Percentiles rank a stretch among this genome's conserved stretches.
Conservation (phyloP, 805 yeast genomes). For the Aciculoconidium aculeatum region DNA sequence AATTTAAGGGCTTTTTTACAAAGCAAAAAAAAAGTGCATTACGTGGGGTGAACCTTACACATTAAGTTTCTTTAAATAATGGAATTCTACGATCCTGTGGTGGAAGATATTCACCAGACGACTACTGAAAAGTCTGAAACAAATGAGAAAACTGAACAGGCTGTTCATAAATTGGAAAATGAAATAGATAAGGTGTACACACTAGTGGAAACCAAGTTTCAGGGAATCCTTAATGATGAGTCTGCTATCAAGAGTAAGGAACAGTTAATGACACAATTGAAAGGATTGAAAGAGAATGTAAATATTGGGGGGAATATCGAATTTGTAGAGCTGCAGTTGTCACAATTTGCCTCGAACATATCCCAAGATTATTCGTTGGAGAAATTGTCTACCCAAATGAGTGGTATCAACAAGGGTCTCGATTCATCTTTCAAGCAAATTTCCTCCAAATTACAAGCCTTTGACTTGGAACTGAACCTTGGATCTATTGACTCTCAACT, state of each 20-base stretch:
- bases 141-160: slow-evolving; percentile 48
- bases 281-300: slow-evolving; percentile 18
- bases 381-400: slow-evolving; percentile 5
- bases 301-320: slow-evolving; percentile 15
- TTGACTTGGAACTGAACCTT: no score
- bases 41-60: not conserved
- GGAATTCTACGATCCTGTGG: slow-evolving; percentile 30
- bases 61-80: slow-evolving; percentile 10
- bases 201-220: slow-evolving; percentile 43
- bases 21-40: not conserved
- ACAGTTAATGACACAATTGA: slow-evolving; percentile 24
- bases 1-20: slow-evolving; percentile 1
- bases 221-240: slow-evolving; percentile 13
- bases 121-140: no score
- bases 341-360: slow-evolving; percentile 2
- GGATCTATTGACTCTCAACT: slow-evolving; percentile 4
- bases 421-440: no score
- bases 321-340: slow-evolving; percentile 24
- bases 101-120: no score
- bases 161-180: slow-evolving; percentile 45
- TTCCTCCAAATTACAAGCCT: no score
- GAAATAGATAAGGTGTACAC: slow-evolving; percentile 48
- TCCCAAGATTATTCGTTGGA: slow-evolving; percentile 6
- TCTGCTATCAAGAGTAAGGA: slow-evolving; percentile 11
- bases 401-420: slow-evolving; percentile 2